Evolutionary conservation across 352 stramenopile species (phyloP), one percentile per base, ranked within the genome.

Genomic region (Phytophthora sansomeana): DNA sequence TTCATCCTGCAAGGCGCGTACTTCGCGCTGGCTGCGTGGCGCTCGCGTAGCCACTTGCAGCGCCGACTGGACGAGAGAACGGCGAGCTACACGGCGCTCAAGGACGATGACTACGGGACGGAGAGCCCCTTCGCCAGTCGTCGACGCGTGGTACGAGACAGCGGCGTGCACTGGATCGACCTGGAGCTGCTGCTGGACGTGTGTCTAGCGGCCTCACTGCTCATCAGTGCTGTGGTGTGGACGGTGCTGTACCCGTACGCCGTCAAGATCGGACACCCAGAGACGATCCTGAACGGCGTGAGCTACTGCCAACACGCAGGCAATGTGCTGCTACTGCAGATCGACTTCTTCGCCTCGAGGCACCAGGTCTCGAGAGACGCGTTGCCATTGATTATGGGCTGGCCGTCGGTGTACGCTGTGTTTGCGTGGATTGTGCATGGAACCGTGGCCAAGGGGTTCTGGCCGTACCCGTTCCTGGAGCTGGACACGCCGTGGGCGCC

Each of bases 391-490:
- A 43, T 91, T 5, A 78, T 92, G 55, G 61, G 76, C 39, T 95
- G 81, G 78, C 69, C 79, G 16, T 82, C 82, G 3, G 14, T 78
- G 35, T 95, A 95, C 69, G 74, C 78, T 9, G 55, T 95, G 8
- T 93, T 92, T 55, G 70, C 85, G 9, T 95, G 87, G 85, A 80
- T 93, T 38, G 58, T 95, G 21, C 87, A 95, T 61, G 80, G 75
- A 35, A 90, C 77, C 0, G 70, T 91, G 38, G 78, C 77, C 6
- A 78, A 77, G 38, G 80, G 81, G 17, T 92, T 91, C 55, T 95
- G 85, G 87, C 87, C 85, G 16, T 95, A 95, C 48, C 87, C 87
- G 39, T 95, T 95, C 65, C 58, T 95, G 21, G 59, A 89, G 19
- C 42, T 92, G 19, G 50, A 92, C 47, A 91, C 83, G n/a, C 87